phyloP scores from a whole-genome alignment of 2,329 filamentous ascomycete species.

The Lasiodiplodia sp. region DNA sequence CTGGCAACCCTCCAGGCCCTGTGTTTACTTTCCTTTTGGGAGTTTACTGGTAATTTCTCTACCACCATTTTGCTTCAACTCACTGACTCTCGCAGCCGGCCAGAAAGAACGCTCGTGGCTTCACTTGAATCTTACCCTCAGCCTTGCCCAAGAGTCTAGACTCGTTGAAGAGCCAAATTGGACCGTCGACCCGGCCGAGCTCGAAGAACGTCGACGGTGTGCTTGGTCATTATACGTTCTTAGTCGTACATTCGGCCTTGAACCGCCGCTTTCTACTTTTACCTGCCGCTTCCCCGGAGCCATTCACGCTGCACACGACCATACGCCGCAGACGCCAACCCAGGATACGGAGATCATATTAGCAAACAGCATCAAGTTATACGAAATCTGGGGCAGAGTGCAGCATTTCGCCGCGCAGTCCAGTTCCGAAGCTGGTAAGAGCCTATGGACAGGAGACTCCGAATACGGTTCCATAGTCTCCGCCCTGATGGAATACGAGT shows the following conservation, averaged over 20 bases:
- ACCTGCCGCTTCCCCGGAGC: conserved; percentile 11
- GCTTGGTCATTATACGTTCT: conserved; percentile 17
- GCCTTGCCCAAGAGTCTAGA: conserved; percentile 2
- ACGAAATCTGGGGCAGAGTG: conserved; percentile 16
- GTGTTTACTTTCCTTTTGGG: conserved; percentile 16
- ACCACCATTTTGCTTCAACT: not conserved
- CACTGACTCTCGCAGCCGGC: not conserved
- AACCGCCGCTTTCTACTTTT: not conserved
- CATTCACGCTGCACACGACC: not conserved
- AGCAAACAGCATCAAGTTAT: conserved; percentile 12
- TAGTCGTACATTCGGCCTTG: not conserved
- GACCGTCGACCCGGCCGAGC: not conserved
- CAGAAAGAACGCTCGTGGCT: conserved; percentile 9
- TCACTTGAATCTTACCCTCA: not conserved
- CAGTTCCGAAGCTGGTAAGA: conserved; percentile 5
- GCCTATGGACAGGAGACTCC: conserved; percentile 18
- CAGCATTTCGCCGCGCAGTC: conserved; percentile 12
- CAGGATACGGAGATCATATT: not conserved
- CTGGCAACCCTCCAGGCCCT: conserved; percentile 7
- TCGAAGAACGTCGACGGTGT: conserved; percentile 14
- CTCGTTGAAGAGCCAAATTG: conserved; percentile 12
- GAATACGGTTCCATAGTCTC: conserved; percentile 18
- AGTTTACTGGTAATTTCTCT: not conserved
- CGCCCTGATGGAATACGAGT: conserved; percentile 60
- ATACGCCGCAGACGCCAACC: not conserved